Evolutionary conservation across 2,329 filamentous ascomycete genomes (phyloP).

Genomic region (Clonostachys rhizophaga): DNA sequence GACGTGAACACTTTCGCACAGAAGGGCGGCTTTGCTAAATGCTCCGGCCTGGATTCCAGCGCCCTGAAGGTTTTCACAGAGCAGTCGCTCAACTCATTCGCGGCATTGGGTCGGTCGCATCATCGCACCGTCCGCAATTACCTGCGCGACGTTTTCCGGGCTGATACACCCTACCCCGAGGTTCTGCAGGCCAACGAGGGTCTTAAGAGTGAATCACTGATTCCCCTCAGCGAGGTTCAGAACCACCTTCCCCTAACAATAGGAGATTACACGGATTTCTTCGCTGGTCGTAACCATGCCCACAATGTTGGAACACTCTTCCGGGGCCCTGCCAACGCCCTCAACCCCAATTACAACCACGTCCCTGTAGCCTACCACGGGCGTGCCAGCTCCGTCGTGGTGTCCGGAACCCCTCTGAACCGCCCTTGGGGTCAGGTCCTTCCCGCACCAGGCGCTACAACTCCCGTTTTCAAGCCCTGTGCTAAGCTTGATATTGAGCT

Average conservation of each 20-base stretch:
- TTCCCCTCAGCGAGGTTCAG: slow-evolving; percentile 38
- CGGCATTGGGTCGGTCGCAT: slow-evolving; percentile 59
- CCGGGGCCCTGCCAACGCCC: slow-evolving; percentile 65
- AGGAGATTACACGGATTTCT: slow-evolving; percentile 83
- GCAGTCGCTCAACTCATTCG: slow-evolving; percentile 21
- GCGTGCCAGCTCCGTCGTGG: slow-evolving; percentile 68
- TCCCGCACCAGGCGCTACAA: slow-evolving; percentile 41
- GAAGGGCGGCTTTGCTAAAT: slow-evolving; percentile 29
- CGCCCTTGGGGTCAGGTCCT: slow-evolving; percentile 73
- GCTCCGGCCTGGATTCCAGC: slow-evolving; percentile 8
- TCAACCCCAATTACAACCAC: slow-evolving; percentile 78
- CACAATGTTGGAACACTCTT: slow-evolving; percentile 66
- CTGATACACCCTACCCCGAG: slow-evolving; percentile 39
- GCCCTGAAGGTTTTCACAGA: slow-evolving; percentile 14
- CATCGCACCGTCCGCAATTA: slow-evolving; percentile 65
- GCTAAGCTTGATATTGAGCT: slow-evolving; percentile 69
- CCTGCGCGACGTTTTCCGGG: slow-evolving; percentile 54
- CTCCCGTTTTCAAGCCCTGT: slow-evolving; percentile 23
- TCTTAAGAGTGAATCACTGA: slow-evolving; percentile 16
- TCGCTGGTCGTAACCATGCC: slow-evolving; percentile 73
- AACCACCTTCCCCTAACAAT: slow-evolving; percentile 72
- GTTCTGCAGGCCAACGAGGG: slow-evolving; percentile 26
- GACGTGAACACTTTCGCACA: slow-evolving; percentile 60
- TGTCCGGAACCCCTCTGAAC: slow-evolving; percentile 69
- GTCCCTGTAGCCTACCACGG: slow-evolving; percentile 79